Evolutionary conservation across 176 grass and related monocot genomes (phyloP).

Genomic region (Musa troglodytarum): DNA sequence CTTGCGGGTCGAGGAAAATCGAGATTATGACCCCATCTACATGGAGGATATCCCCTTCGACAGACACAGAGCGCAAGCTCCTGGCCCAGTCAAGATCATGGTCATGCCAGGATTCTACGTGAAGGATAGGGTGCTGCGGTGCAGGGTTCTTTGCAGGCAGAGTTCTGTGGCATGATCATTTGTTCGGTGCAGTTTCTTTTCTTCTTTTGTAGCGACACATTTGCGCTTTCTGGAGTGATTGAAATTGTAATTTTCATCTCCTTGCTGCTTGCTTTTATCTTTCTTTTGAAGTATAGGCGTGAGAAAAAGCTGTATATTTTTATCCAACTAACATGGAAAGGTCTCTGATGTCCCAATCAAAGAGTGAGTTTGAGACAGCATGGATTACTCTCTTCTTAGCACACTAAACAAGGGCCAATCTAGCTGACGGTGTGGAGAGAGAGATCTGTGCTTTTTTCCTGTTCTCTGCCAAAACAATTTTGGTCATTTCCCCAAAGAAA

Average conservation of each 20-base stretch:
- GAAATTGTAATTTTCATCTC: background rate
- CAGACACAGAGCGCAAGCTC: constrained; percentile 31
- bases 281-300: background rate
- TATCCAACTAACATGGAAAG: no score
- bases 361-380: no score
- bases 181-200: background rate
- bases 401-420: no score
- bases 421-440: no score
- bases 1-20: constrained; percentile 49
- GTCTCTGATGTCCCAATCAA: no score
- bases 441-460: no score
- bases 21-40: constrained; percentile 51
- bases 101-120: constrained; percentile 93
- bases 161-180: constrained; percentile 10
- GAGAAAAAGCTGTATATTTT: background rate
- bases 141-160: constrained; percentile 69
- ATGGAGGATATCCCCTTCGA: constrained; percentile 80
- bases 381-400: no score
- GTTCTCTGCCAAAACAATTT: no score
- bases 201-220: background rate
- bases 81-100: constrained; percentile 65
- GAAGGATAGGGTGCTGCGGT: constrained; percentile 77
- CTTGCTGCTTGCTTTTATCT: background rate
- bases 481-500: no score
- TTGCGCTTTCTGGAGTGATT: background rate